These are phyloP conservation scores for Penicillium sp. DNA, from an alignment of 2,329 filamentous ascomycete species.

Conservation along the genomic window DNA sequence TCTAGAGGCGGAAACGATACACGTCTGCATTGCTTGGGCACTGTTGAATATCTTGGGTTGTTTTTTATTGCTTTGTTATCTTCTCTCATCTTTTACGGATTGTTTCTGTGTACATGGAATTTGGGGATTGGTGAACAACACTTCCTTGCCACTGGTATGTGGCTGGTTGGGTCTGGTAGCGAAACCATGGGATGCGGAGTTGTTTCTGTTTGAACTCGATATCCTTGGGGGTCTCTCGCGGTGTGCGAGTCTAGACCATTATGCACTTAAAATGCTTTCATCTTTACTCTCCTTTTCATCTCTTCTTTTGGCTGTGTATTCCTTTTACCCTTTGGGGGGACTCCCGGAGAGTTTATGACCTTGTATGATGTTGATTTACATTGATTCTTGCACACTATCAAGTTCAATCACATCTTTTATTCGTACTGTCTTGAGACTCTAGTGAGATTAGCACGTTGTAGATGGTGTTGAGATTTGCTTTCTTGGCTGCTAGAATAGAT, in stretches of 20 bases:
- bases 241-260: slow-evolving; percentile 34
- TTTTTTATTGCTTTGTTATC: slow-evolving; percentile 26
- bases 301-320: slow-evolving; percentile 8
- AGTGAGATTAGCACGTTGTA: not conserved
- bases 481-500: not conserved
- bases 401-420: slow-evolving; percentile 17
- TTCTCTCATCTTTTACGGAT: slow-evolving; percentile 20
- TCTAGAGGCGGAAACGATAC: slow-evolving; percentile 48
- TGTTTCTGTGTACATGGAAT: slow-evolving; percentile 37
- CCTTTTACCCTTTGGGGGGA: slow-evolving; percentile 18
- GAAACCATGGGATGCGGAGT: slow-evolving; percentile 43
- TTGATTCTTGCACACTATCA: slow-evolving; percentile 16
- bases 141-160: slow-evolving; percentile 34
- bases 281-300: slow-evolving; percentile 14
- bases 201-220: slow-evolving; percentile 33
- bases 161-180: slow-evolving; percentile 32
- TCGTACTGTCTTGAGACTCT: not conserved
- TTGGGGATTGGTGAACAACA: slow-evolving; percentile 33
- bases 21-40: slow-evolving; percentile 46
- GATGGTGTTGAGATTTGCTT: not conserved
- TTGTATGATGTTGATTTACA: slow-evolving; percentile 16
- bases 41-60: slow-evolving; percentile 37
- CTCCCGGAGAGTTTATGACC: slow-evolving; percentile 12
- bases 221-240: slow-evolving; percentile 33
- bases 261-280: slow-evolving; percentile 30